A percentile compares a stretch with the other conserved stretches of the same genome.
phyloP scores from a whole-genome alignment of 2,329 filamentous ascomycete genomes.

The Talaromyces marneffei region DNA sequence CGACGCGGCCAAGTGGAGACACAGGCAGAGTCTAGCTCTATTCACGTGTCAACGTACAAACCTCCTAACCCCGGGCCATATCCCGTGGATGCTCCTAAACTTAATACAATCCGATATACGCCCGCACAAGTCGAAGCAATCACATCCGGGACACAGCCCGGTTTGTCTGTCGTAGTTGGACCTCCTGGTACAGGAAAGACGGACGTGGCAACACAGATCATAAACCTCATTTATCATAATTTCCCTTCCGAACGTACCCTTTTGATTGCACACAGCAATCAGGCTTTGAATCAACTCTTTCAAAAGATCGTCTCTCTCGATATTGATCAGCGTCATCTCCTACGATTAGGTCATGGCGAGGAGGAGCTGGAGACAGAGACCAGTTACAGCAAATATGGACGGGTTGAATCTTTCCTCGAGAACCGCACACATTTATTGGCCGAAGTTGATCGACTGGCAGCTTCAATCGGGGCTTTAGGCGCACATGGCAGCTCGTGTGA shows the following conservation, averaged over 20 bases:
- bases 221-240: slow-evolving; percentile 98
- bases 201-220: slow-evolving; percentile 97
- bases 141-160: slow-evolving; percentile 86
- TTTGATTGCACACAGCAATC: slow-evolving; percentile 93
- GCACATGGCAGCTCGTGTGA: slow-evolving; percentile 96
- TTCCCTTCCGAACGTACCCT: slow-evolving; percentile 89
- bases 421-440: slow-evolving; percentile 71
- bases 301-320: slow-evolving; percentile 95
- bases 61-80: slow-evolving; percentile 87
- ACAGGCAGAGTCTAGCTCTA: slow-evolving; percentile 57
- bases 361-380: slow-evolving; percentile 82
- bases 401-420: slow-evolving; percentile 91
- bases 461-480: slow-evolving; percentile 77
- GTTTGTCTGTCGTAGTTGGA: slow-evolving; percentile 87
- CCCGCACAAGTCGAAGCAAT: slow-evolving; percentile 88
- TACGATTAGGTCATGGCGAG: slow-evolving; percentile 89
- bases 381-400: slow-evolving; percentile 88
- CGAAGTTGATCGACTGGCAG: slow-evolving; percentile 81
- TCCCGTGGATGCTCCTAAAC: slow-evolving; percentile 71
- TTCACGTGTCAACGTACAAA: slow-evolving; percentile 85
- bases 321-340: slow-evolving; percentile 88
- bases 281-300: slow-evolving; percentile 94
- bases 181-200: slow-evolving; percentile 97
- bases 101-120: slow-evolving; percentile 82
- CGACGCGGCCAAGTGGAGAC: slow-evolving; percentile 68